A percentile compares a stretch with the other conserved stretches of the same genome.
Conservation (phyloP, 176 grass and related monocot genomes). For the Ensete glaucum region DNA sequence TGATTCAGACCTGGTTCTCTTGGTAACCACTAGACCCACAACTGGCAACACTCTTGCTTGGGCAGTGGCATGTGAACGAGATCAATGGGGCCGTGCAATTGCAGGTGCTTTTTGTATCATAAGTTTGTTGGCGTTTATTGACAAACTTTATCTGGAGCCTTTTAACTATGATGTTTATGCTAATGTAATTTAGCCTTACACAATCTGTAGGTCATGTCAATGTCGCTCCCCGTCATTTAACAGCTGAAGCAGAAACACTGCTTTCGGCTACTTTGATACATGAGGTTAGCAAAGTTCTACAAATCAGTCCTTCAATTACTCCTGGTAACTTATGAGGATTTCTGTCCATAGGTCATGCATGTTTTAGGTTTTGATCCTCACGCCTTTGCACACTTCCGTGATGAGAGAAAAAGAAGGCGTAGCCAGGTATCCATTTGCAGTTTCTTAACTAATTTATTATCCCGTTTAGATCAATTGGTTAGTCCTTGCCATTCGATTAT, state of each 20-base stretch:
- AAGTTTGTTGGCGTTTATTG: neutral
- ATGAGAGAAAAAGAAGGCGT: conserved; percentile 90
- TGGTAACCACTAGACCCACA: conserved; percentile 97
- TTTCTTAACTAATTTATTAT: neutral
- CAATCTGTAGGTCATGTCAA: conserved; percentile 73
- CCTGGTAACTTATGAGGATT: neutral
- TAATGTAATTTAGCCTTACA: neutral
- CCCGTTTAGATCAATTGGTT: too few species aligned
- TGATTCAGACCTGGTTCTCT: conserved; percentile 87
- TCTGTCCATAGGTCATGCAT: conserved; percentile 65
- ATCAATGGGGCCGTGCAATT: conserved; percentile 97
- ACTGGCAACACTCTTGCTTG: conserved; percentile 99
- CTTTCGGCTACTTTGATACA: conserved; percentile 94
- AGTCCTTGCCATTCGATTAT: neutral
- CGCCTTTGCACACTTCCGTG: conserved; percentile 95
- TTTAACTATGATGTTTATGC: neutral
- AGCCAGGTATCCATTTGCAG: conserved; percentile 38
- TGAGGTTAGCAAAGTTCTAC: conserved; percentile 24
- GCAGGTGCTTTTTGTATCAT: conserved; percentile 45
- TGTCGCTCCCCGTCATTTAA: conserved; percentile 97
- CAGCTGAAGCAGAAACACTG: conserved; percentile 90
- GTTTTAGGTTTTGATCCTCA: conserved; percentile 99
- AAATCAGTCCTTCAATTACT: neutral
- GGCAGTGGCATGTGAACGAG: conserved; percentile 96
- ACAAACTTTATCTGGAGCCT: neutral